A percentile compares a stretch with the other conserved stretches of the same genome.
phyloP scores from a whole-genome alignment of 139 green algal species.

The Micromonas pusilla region DNA sequence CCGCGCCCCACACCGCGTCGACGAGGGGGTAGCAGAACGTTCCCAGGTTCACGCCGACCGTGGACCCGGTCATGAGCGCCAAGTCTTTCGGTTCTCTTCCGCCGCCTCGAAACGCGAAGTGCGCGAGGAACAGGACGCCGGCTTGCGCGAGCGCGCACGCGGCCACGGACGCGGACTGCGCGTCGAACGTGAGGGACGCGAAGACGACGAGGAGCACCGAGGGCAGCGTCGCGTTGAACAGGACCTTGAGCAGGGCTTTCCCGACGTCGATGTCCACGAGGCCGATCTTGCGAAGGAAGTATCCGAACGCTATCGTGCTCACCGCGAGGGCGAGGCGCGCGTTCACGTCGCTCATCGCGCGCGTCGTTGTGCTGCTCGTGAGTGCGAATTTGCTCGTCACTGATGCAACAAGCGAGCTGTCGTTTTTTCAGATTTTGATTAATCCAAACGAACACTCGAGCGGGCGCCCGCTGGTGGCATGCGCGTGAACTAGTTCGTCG shows the following conservation, averaged over 20 bases:
- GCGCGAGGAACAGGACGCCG: neutral
- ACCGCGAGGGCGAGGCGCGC: neutral
- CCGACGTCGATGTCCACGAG: neutral
- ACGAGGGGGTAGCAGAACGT: slow-evolving; percentile 9
- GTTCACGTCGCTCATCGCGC: neutral
- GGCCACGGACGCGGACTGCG: neutral
- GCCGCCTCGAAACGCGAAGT: neutral
- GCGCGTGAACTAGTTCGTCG: too few species aligned
- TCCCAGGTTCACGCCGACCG: slow-evolving; percentile 1
- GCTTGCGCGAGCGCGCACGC: neutral
- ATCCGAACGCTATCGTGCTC: neutral
- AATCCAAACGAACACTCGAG: too few species aligned
- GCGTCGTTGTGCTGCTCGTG: neutral
- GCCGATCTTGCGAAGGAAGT: neutral
- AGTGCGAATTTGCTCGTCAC: too few species aligned
- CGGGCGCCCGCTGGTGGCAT: too few species aligned
- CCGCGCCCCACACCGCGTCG: neutral
- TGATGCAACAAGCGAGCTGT: too few species aligned
- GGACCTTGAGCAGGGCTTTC: neutral
- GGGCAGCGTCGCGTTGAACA: neutral
- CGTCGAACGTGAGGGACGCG: neutral
- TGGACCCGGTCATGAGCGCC: neutral
- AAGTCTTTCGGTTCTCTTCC: neutral
- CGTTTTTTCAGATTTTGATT: too few species aligned
- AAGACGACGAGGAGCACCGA: neutral